Base-by-base conservation (phyloP, 805 yeast genomes). In the Dipodascus albidus region DNA sequence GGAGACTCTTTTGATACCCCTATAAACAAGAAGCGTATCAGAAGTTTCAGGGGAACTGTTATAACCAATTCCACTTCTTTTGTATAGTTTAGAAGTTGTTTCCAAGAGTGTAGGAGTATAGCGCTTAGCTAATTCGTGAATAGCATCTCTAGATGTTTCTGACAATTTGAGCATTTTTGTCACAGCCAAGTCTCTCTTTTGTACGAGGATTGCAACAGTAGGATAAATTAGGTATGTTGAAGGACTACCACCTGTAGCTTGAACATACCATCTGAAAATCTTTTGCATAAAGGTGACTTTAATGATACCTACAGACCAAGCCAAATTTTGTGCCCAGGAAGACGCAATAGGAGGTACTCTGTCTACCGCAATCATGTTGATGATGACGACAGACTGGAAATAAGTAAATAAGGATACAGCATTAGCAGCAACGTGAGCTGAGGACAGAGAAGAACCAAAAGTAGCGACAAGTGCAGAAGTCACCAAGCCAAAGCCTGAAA, bases 261-360 rank as follows among this genome's bases (percentile, higher is more conserved):
- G 96, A 53, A 91, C 83, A 67, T 91, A 91, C 99, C 99, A 91
- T 64, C 85, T 77, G 59, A 93, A 84, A 59, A 88, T 86, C 52
- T 75, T 70, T 69, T 90, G 96, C 96, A 90, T 86, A 65, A 89
- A 90, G 1, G 64, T 62, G 44, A 85, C 78, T 65, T 83, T 74
- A 60, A 90, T 87, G 55, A 90, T 74, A 1, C 97, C 97, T 85
- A 90, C 86, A 1, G 96, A 87, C 97, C 97, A 90, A 24, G 88
- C 89, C 63, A 90, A 74, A 64, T 90, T 89, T 67, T 87, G 95
- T 3, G 89, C 74, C 97, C 97, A 90, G 8, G 96, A 82, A 11
- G 85, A 77, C 6, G 96, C 96, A 62, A 90, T 87, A 17, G 96
- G 96, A 6, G 97, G 97, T 3, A 87, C 83, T 54, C 84, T 74